A percentile compares a stretch with the other conserved stretches of the same genome.
Conservation (phyloP, 306 rosid species). For the Lathyrus tuberosus region DNA sequence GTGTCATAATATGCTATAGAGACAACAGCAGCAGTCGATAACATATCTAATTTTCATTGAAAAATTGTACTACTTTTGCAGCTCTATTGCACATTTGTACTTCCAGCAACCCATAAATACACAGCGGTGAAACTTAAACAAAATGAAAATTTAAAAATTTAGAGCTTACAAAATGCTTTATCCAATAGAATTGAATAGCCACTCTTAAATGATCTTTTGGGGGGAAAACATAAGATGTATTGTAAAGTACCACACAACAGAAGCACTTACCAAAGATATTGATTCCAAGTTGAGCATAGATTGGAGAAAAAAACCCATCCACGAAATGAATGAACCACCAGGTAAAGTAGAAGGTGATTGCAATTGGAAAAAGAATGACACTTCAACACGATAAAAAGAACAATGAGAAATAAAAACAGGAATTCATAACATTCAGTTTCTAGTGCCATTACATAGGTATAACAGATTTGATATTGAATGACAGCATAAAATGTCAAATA, state of each 20-base stretch:
- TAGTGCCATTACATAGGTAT: background rate
- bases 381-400: constrained; percentile 56
- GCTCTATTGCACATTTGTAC: constrained; percentile 23
- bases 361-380: constrained; percentile 90
- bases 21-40: background rate
- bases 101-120: background rate
- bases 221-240: background rate
- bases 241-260: constrained; percentile 43
- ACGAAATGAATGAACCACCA: constrained; percentile 99
- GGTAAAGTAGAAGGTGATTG: constrained; percentile 93
- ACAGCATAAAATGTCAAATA: constrained; percentile 24
- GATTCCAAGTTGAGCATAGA: constrained; percentile 89
- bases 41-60: constrained; percentile 4
- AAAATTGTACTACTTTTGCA: constrained; percentile 6
- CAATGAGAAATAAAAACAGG: constrained; percentile 26
- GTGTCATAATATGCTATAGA: constrained; percentile 1
- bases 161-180: background rate
- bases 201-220: background rate
- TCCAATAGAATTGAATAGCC: constrained; percentile 3
- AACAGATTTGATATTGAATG: constrained; percentile 19
- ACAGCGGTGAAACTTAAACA: background rate
- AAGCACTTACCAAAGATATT: constrained; percentile 80
- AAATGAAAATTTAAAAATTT: background rate
- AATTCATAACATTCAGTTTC: constrained; percentile 26
- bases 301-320: constrained; percentile 95